Base-by-base conservation (phyloP, 2,329 filamentous ascomycete species). In the Pseudogymnoascus pannorum region DNA sequence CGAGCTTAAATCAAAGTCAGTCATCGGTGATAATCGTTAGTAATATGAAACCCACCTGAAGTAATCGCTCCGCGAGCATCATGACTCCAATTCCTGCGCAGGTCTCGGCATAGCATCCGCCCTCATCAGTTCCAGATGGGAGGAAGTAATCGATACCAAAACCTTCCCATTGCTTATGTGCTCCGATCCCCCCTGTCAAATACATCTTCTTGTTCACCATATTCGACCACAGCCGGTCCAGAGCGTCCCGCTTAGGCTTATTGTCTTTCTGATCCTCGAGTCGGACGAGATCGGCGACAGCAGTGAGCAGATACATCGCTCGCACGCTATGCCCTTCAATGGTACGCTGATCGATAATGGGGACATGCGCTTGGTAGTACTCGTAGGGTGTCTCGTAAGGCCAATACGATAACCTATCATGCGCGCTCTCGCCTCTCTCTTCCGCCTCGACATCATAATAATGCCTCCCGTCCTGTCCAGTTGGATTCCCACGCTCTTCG, bases 201-300 rank as follows among this genome's bases (percentile, higher is more conserved):
- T 84, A 87, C 79, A 86, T 83, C 68, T 86, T 87, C 61, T 77
- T 77, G 40, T 81, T 74, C 0, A 83, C 77, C 81, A 86, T 86
- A 64, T 85, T 84, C 31, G 77, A 69, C 84, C 83, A 87, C 3
- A 86, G 71, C 6, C 77, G 72, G 22, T 73, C 68, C 0, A 85
- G 66, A 1, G 81, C 74, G 0, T 69, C 67, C 35, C 57, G 48
- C 33, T 65, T 63, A 26, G 57, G 26, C 22, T 40, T 22, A 2
- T 38, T 20, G 2, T 26, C 14, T 18, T 51, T 29, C 16, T 5
- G 6, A 14, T 33, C 62, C 5, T 74, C 72, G 3, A 80, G 69
- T 24, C 74, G 76, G 0, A 81, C 68, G 4, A 86, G 69, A 66
- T 87, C 83, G 0, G 84, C 79, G 0, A 80, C 80, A 0, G 79